Conservation (phyloP, 2,329 filamentous ascomycete species). For the Penicillium sp. region DNA sequence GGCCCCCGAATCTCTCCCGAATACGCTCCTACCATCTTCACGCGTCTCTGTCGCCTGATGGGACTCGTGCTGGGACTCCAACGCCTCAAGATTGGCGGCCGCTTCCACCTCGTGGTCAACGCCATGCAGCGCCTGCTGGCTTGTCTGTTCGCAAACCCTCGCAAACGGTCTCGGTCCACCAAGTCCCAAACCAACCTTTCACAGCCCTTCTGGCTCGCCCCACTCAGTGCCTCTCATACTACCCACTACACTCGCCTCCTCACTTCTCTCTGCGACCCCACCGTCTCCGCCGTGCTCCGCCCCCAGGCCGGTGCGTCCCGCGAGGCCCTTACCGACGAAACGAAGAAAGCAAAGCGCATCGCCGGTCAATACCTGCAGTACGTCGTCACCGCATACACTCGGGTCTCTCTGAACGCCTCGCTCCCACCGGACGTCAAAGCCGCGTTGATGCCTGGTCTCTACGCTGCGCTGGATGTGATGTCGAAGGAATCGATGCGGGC, state of each 20-base stretch:
- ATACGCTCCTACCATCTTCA: conserved; percentile 47
- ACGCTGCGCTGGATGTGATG: conserved; percentile 54
- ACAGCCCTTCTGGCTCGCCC: conserved; percentile 35
- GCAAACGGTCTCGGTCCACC: conserved; percentile 31
- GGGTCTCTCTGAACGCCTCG: conserved; percentile 51
- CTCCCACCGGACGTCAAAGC: conserved; percentile 54
- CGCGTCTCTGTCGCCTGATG: conserved; percentile 54
- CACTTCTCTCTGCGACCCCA: conserved; percentile 61
- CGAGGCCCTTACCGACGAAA: conserved; percentile 56
- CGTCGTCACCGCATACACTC: conserved; percentile 57
- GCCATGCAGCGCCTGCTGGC: conserved; percentile 55
- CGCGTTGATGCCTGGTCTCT: conserved; percentile 52
- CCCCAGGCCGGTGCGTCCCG: conserved; percentile 35
- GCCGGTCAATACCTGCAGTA: conserved; percentile 59
- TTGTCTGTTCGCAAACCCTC: conserved; percentile 54
- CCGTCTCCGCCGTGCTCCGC: conserved; percentile 53
- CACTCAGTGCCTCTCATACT: conserved; percentile 46
- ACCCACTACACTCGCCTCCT: conserved; percentile 55
- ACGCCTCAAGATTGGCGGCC: conserved; percentile 57
- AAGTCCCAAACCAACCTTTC: conserved; percentile 25
- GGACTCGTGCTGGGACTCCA: conserved; percentile 56
- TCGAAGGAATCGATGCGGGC: conserved; percentile 50
- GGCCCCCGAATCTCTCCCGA: conserved; percentile 33
- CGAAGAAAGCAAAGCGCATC: conserved; percentile 57
- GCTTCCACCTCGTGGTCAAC: conserved; percentile 58